Percentiles rank a stretch among this genome's conserved stretches.
Evolutionary conservation across 1,139 yeast species (phyloP).

Genomic region (Yamadazyma jaroonii): DNA sequence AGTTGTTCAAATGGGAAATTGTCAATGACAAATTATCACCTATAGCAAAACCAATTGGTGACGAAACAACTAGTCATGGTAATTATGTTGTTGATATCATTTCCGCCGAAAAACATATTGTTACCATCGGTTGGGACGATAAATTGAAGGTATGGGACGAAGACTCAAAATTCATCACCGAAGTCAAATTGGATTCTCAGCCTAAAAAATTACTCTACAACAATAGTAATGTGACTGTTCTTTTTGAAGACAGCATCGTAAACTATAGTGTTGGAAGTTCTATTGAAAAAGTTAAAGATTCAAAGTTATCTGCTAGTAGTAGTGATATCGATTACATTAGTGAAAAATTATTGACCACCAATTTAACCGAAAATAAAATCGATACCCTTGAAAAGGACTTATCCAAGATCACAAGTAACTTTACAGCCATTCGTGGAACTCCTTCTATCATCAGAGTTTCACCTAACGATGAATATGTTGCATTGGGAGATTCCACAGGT

Average conservation of each 20-base stretch:
- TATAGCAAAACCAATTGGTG: constrained; percentile 22
- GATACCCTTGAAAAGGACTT: constrained; percentile 23
- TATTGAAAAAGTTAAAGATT: constrained; percentile 13
- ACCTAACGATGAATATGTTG: constrained; percentile 64
- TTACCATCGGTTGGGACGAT: constrained; percentile 88
- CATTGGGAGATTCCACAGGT: constrained; percentile 86
- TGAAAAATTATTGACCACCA: constrained; percentile 47
- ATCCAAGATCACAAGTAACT: constrained; percentile 14
- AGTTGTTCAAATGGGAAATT: constrained; percentile 57
- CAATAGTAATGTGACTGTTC: constrained; percentile 34
- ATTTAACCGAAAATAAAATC: constrained; percentile 36
- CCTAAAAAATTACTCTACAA: constrained; percentile 54
- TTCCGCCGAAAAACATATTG: constrained; percentile 24
- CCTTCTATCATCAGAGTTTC: constrained; percentile 68
- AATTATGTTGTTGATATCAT: constrained; percentile 55
- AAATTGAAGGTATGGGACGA: constrained; percentile 50
- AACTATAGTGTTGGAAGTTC: constrained; percentile 18
- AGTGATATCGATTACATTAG: constrained; percentile 32
- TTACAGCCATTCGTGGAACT: constrained; percentile 44
- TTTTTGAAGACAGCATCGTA: constrained; percentile 47
- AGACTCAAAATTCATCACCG: constrained; percentile 22
- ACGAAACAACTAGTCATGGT: constrained; percentile 42
- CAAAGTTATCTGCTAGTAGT: constrained; percentile 34
- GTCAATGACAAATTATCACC: constrained; percentile 31
- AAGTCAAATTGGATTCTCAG: constrained; percentile 49